phyloP scores from a whole-genome alignment of 129 eudicot genomes.

The Centrapalus pauciflorus region DNA sequence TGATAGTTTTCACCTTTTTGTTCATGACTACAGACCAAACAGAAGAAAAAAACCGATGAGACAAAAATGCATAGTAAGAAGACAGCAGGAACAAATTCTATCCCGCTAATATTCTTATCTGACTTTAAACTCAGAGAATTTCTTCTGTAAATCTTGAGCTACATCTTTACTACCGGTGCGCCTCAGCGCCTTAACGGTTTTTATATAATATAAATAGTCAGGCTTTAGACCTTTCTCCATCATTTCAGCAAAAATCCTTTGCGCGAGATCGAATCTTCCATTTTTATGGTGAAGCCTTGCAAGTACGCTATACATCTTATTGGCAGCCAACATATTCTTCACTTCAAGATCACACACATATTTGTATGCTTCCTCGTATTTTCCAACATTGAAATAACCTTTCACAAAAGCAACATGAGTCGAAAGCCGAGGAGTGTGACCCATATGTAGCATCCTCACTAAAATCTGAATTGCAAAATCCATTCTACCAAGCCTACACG shows the following conservation, averaged over 20 bases:
- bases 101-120: slow-evolving; percentile 3
- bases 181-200: slow-evolving; percentile 34
- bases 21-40: slow-evolving; percentile 7
- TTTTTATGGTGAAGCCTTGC: slow-evolving; percentile 45
- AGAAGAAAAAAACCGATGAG: not conserved
- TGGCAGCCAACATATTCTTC: slow-evolving; percentile 21
- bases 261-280: slow-evolving; percentile 49
- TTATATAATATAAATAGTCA: slow-evolving; percentile 28
- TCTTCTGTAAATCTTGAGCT: slow-evolving; percentile 43
- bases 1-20: not conserved
- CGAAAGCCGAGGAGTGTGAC: slow-evolving; percentile 39
- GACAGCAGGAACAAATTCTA: not conserved
- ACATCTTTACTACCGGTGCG: slow-evolving; percentile 31
- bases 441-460: slow-evolving; percentile 32
- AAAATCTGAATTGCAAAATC: slow-evolving; percentile 39
- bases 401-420: slow-evolving; percentile 56
- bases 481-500: slow-evolving; percentile 45
- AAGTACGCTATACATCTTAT: slow-evolving; percentile 53
- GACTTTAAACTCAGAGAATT: slow-evolving; percentile 34
- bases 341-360: slow-evolving; percentile 36
- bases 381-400: slow-evolving; percentile 40
- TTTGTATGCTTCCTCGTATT: slow-evolving; percentile 47
- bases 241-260: slow-evolving; percentile 55
- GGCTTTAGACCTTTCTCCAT: slow-evolving; percentile 72
- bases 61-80: not conserved